Percentiles rank a stretch among this genome's conserved stretches.
Evolutionary conservation across 192 early-diverging fungal genomes (phyloP).

Genomic region (Coemansia sp.): DNA sequence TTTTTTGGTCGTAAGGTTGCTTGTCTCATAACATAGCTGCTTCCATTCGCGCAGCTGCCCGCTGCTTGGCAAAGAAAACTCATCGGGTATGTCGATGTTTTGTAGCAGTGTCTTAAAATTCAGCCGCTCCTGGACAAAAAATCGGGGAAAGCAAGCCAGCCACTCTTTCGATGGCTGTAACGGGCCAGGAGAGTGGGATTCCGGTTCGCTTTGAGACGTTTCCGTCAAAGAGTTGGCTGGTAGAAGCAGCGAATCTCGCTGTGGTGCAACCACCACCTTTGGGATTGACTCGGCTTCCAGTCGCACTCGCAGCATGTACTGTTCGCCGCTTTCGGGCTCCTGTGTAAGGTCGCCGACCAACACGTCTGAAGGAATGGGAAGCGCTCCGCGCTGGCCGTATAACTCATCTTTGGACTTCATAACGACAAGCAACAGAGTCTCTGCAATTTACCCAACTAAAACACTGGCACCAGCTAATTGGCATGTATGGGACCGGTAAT

Average conservation of each 20-base stretch:
- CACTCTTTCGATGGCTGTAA: conserved; percentile 18
- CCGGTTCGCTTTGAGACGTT: neutral
- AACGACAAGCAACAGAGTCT: neutral
- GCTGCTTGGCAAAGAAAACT: conserved; percentile 12
- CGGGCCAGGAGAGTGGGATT: neutral
- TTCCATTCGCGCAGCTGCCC: conserved; percentile 33
- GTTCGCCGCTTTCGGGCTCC: conserved; percentile 40
- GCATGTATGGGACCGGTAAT: no score
- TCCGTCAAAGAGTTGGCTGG: neutral
- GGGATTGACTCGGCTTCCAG: conserved; percentile 30
- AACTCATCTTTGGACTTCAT: conserved; percentile 1
- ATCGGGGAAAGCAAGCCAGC: conserved; percentile 11
- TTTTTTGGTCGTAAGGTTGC: neutral
- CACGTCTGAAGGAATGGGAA: conserved; percentile 22
- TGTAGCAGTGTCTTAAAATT: conserved; percentile 6
- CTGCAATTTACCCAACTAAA: no score
- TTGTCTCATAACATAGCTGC: conserved; percentile 28
- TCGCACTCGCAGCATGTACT: conserved; percentile 46
- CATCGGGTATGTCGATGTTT: conserved; percentile 6
- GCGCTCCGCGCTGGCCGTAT: conserved; percentile 31
- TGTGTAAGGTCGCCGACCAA: conserved; percentile 25
- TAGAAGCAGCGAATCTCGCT: conserved; percentile 14
- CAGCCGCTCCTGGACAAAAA: conserved; percentile 12
- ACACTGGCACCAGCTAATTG: no score
- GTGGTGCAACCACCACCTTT: conserved; percentile 13